These are phyloP conservation scores for Tetrapyrgos nigripes DNA, from an alignment of 1,284 basidiomycete species.

Conservation along the genomic window DNA sequence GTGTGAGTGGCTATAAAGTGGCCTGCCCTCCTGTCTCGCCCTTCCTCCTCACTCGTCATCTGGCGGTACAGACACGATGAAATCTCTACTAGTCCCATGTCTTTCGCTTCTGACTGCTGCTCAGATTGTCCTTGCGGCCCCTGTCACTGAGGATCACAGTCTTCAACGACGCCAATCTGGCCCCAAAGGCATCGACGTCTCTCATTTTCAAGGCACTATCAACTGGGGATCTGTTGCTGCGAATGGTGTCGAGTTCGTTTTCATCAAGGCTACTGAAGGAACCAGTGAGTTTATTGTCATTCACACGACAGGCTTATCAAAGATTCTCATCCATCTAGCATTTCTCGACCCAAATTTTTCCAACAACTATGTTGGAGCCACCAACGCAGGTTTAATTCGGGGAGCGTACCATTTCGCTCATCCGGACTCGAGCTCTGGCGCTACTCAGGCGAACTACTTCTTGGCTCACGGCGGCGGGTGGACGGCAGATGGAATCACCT, in stretches of 20 bases:
- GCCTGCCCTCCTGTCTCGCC: too few species aligned
- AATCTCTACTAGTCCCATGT: neutral
- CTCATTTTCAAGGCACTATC: slow-evolving; percentile 56
- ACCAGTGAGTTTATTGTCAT: slow-evolving; percentile 43
- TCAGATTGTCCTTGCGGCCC: slow-evolving; percentile 7
- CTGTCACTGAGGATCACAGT: neutral
- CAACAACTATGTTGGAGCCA: slow-evolving; percentile 59
- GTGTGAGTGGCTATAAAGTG: too few species aligned
- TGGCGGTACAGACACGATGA: neutral
- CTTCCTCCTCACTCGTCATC: too few species aligned
- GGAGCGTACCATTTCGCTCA: slow-evolving; percentile 70
- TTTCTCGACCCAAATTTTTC: slow-evolving; percentile 51
- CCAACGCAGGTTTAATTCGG: slow-evolving; percentile 60
- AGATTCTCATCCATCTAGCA: slow-evolving; percentile 26
- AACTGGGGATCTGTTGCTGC: slow-evolving; percentile 60
- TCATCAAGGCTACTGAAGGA: slow-evolving; percentile 77
- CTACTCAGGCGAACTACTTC: slow-evolving; percentile 66
- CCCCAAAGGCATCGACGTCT: slow-evolving; percentile 62
- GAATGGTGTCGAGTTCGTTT: slow-evolving; percentile 66
- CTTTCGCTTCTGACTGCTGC: slow-evolving; percentile 6
- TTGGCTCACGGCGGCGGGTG: slow-evolving; percentile 67
- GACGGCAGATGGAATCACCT: slow-evolving; percentile 63
- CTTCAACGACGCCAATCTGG: slow-evolving; percentile 40
- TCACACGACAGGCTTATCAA: neutral
- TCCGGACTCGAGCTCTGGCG: slow-evolving; percentile 58